These are phyloP conservation scores for Avena eriantha DNA, from an alignment of 176 grass and related monocot genomes.

Conservation along the genomic window DNA sequence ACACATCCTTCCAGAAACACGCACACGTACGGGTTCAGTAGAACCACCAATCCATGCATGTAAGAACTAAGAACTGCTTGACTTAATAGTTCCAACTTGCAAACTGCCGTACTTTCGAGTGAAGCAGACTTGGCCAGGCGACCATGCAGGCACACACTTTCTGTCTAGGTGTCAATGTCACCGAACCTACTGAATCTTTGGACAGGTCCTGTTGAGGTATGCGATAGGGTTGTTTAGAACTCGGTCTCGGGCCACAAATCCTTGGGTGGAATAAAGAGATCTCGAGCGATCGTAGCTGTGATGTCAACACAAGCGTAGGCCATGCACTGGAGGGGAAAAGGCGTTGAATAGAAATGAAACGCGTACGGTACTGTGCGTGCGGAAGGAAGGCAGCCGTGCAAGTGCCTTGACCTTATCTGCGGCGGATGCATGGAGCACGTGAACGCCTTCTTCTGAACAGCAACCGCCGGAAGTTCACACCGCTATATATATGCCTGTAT, in stretches of 20 bases:
- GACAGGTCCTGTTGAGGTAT: conserved; percentile 31
- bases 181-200: conserved; percentile 54
- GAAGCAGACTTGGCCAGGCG: conserved; percentile 27
- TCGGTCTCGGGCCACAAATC: conserved; percentile 3
- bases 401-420: conserved; percentile 32
- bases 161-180: conserved; percentile 31
- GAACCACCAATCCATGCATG: conserved; percentile 25
- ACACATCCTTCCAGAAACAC: conserved; percentile 31
- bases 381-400: conserved; percentile 31
- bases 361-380: conserved; percentile 35
- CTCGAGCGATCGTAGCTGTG: conserved; percentile 38
- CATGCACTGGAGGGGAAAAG: background rate
- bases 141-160: background rate
- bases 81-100: background rate
- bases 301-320: conserved; percentile 23
- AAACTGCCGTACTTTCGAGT: conserved; percentile 2
- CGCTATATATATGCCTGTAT: conserved; percentile 3
- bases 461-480: conserved; percentile 38
- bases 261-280: conserved; percentile 31
- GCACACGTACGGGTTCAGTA: conserved; percentile 10
- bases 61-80: conserved; percentile 2
- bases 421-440: conserved; percentile 33
- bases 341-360: background rate
- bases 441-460: conserved; percentile 42
- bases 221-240: conserved; percentile 1